Evolutionary conservation across 129 eudicot genomes (phyloP).

Genomic region (Pulicaria dysenterica): DNA sequence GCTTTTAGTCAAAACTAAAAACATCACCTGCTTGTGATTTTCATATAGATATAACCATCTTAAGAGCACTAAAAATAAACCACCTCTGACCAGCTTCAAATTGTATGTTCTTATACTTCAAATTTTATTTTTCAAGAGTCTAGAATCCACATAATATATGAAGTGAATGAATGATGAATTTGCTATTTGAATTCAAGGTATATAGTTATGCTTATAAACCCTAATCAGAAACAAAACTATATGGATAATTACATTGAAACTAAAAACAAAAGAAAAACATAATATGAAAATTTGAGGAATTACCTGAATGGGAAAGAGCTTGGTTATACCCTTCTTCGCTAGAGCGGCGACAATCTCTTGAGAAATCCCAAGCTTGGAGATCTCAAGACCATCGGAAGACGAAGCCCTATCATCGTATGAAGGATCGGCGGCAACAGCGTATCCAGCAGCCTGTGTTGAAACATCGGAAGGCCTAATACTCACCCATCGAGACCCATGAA

Average conservation of each 20-base stretch:
- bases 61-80: too few relatives aligned
- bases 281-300: not conserved
- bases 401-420: conserved; percentile 35
- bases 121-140: not conserved
- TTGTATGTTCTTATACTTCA: not conserved
- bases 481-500: conserved; percentile 30
- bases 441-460: conserved; percentile 42
- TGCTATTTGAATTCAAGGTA: not conserved
- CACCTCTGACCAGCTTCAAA: not conserved
- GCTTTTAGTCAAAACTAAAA: too few relatives aligned
- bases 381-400: conserved; percentile 59
- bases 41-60: too few relatives aligned
- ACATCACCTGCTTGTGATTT: too few relatives aligned
- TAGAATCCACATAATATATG: not conserved
- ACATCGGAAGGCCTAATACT: conserved; percentile 42
- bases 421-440: conserved; percentile 60
- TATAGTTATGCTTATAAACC: not conserved
- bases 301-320: conserved; percentile 94
- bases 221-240: not conserved
- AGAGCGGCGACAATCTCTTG: conserved; percentile 59
- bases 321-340: conserved; percentile 68
- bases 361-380: conserved; percentile 72
- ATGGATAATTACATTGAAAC: not conserved
- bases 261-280: not conserved
- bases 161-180: not conserved